Base-by-base conservation (phyloP, 305 asterid genomes). In the Striga hermonthica region DNA sequence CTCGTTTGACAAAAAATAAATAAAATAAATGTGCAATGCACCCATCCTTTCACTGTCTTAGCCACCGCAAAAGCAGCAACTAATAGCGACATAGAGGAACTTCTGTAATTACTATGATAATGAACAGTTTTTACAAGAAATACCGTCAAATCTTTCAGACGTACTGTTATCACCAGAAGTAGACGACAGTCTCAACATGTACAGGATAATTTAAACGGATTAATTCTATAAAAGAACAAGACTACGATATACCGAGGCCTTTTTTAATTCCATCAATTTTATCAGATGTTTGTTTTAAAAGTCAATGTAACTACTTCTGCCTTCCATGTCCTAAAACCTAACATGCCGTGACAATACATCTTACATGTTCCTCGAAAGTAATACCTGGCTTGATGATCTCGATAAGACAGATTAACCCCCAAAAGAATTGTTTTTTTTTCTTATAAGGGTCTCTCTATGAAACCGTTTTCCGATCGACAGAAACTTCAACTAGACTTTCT, bases 401-500 rank as follows among this genome's bases (percentile, higher is more conserved):
- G 3, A 34, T 28, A 64, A 13, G 45, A 36, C 9, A 13, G 54
- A 78, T 59, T 65, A n/a, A n/a, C 15, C 57, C 50, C 11, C 57
- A 68, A 6, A 34, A 54, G 7, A 16, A 63, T 62, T 35, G 53
- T 45, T 67, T 43, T 44, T 45, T 67, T 43, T 44, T 71, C 57
- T 62, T 56, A 66, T n/a, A 57, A 10, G 66, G 71, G 75, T 43
- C 58, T 71, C 65, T 76, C 86, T 68, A 84, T 13, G 96, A 82
- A 71, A 80, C 79, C 40, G 92, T 60, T 80, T 64, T 83, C 75
- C 80, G 81, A 64, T 93, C 95, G 60, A 79, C 83, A 44, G 96
- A 78, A 65, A 77, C 88, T 79, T 83, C 84, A 12, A 77, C 72
- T 56, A 74, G 50, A 67, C 73, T 83, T 62, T 88, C 84, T 3